A percentile compares a stretch with the other conserved stretches of the same genome.
Evolutionary conservation across 345 rosid species (phyloP).

Genomic region (Brassica incana): DNA sequence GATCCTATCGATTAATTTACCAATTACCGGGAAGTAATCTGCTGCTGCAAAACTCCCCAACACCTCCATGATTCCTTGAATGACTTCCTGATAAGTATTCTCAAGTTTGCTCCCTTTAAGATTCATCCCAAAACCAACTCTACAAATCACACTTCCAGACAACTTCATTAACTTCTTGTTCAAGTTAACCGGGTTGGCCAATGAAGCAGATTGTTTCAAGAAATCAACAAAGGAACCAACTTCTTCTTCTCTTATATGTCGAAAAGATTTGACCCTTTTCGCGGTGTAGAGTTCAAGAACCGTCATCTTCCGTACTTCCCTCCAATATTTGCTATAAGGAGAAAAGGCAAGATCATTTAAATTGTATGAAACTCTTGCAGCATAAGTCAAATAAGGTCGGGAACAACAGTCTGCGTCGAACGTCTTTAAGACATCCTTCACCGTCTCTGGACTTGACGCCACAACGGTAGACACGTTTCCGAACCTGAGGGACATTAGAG

Average conservation of each 20-base stretch:
- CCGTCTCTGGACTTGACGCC: conserved; percentile 47
- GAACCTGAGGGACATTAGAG: conserved; percentile 45
- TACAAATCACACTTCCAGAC: conserved; percentile 35
- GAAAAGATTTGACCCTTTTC: conserved; percentile 43
- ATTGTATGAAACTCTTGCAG: conserved; percentile 36
- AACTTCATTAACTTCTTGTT: conserved; percentile 29
- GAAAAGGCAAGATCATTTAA: conserved; percentile 37
- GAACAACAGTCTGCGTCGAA: conserved; percentile 45
- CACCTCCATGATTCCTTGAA: conserved; percentile 33
- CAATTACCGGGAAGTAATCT: conserved; percentile 41
- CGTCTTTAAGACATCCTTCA: conserved; percentile 39
- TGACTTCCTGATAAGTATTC: conserved; percentile 34
- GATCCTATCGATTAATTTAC: conserved; percentile 41
- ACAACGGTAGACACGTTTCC: conserved; percentile 45
- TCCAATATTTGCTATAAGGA: conserved; percentile 39
- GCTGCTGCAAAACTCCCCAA: conserved; percentile 34
- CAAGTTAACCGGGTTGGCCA: conserved; percentile 31
- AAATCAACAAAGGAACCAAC: conserved; percentile 27
- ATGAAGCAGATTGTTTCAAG: conserved; percentile 29
- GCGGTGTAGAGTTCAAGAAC: conserved; percentile 42
- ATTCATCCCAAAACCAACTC: conserved; percentile 42
- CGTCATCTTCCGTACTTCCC: conserved; percentile 41
- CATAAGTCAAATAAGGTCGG: conserved; percentile 37
- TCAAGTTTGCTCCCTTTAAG: conserved; percentile 37
- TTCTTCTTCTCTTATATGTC: conserved; percentile 41